Conservation (phyloP, 768 basidiomycete species). For the Suillus discolor region DNA sequence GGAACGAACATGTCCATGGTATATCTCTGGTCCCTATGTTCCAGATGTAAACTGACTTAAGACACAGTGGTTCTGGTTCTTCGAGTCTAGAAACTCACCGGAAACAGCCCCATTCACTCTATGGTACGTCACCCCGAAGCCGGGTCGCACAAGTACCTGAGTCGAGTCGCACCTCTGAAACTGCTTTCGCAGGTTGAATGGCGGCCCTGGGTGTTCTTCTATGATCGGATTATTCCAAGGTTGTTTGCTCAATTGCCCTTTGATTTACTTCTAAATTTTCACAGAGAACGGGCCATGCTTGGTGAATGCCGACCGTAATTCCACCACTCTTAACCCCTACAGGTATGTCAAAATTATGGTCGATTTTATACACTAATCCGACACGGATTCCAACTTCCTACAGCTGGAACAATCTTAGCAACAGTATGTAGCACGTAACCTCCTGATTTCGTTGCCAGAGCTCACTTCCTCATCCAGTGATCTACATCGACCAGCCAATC, state of each 20-base stretch:
- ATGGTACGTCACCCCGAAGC: constrained; percentile 41
- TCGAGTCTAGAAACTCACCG: constrained; percentile 60
- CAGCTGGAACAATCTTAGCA: constrained; percentile 71
- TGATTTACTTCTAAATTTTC: background rate
- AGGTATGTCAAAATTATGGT: constrained; percentile 39
- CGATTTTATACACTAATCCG: no score
- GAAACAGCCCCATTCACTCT: constrained; percentile 68
- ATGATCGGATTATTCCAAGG: constrained; percentile 72
- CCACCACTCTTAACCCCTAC: constrained; percentile 62
- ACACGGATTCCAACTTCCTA: no score
- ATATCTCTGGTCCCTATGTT: constrained; percentile 10
- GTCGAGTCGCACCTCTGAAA: background rate
- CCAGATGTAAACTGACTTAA: background rate
- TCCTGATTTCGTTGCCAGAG: background rate
- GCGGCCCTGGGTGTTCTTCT: constrained; percentile 63
- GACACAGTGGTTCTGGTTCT: constrained; percentile 77
- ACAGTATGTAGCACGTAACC: constrained; percentile 44
- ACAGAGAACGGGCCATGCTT: constrained; percentile 66
- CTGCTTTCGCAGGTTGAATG: constrained; percentile 46
- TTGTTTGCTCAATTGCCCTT: constrained; percentile 10
- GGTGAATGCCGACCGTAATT: constrained; percentile 54
- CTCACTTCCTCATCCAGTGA: constrained; percentile 41
- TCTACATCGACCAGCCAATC: constrained; percentile 73
- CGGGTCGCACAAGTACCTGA: background rate
- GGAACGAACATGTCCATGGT: constrained; percentile 63